A percentile compares a stretch with the other conserved stretches of the same genome.
These are phyloP conservation scores for Dipteronia dyeriana DNA, from an alignment of 345 rosid genomes.

Conservation along the genomic window DNA sequence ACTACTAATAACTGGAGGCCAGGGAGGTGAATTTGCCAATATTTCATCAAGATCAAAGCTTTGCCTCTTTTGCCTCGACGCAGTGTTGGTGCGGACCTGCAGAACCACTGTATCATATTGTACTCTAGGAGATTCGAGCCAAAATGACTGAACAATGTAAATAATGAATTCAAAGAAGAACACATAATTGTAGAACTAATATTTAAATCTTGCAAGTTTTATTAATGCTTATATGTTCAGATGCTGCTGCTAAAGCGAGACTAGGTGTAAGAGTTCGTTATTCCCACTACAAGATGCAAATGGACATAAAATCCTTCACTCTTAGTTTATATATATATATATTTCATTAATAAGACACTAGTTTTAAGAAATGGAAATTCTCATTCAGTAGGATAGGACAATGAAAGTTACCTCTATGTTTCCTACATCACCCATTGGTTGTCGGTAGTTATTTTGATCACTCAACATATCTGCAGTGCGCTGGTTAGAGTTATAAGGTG, in stretches of 20 bases:
- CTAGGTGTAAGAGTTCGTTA: neutral
- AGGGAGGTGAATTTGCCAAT: conserved; percentile 85
- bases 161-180: neutral
- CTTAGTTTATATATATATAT: neutral
- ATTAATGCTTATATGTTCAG: neutral
- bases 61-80: conserved; percentile 53
- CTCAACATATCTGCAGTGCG: conserved; percentile 33
- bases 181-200: neutral
- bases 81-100: conserved; percentile 54
- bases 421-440: conserved; percentile 69
- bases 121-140: neutral
- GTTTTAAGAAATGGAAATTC: neutral
- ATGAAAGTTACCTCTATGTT: conserved; percentile 62
- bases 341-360: too few relatives aligned
- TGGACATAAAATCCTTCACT: neutral
- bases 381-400: conserved; percentile 7
- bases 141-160: neutral
- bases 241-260: neutral
- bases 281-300: neutral
- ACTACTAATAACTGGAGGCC: conserved; percentile 83
- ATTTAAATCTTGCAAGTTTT: neutral
- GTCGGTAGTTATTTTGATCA: conserved; percentile 43
- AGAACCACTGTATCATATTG: conserved; percentile 16
- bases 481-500: conserved; percentile 44
- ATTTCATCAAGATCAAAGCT: conserved; percentile 88